Evolutionary conservation across 257 asterid species (phyloP).

Genomic region (Agastache rugosa): DNA sequence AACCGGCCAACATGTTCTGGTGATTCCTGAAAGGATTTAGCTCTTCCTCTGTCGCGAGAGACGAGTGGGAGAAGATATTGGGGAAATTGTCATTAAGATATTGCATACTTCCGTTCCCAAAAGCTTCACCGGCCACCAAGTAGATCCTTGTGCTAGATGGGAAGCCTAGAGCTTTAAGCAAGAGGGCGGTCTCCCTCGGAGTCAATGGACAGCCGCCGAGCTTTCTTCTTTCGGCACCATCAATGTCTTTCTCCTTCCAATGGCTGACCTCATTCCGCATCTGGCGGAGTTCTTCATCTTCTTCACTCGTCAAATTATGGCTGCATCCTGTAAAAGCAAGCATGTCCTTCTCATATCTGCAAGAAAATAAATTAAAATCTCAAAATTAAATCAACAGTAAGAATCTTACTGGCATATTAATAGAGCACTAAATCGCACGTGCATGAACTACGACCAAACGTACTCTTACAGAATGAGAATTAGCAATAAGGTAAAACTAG

Average conservation of each 20-base stretch:
- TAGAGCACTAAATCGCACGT: too few species aligned
- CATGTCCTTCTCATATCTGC: conserved; percentile 98
- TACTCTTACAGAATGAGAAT: neutral
- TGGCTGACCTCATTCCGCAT: conserved; percentile 91
- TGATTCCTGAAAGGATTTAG: conserved; percentile 71
- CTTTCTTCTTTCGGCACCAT: conserved; percentile 74
- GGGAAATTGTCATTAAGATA: conserved; percentile 80
- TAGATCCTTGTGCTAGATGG: conserved; percentile 80
- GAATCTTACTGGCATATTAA: neutral
- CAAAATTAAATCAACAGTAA: neutral
- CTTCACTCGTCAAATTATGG: conserved; percentile 82
- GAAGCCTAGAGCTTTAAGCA: conserved; percentile 83
- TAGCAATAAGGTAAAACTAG: conserved; percentile 3
- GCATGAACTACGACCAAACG: too few species aligned
- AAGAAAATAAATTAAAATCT: conserved; percentile 35
- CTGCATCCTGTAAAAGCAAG: conserved; percentile 98
- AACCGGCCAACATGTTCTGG: conserved; percentile 96
- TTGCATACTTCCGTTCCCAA: conserved; percentile 89
- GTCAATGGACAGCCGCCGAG: conserved; percentile 96
- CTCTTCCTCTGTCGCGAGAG: conserved; percentile 77
- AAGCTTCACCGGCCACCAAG: conserved; percentile 96
- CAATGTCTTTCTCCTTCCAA: conserved; percentile 98
- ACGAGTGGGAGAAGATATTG: conserved; percentile 73
- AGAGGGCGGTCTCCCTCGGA: conserved; percentile 92
- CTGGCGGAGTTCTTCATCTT: conserved; percentile 77